Evolutionary conservation across 495 filamentous ascomycete species (phyloP).

Genomic region (Stereocaulon alpinum): DNA sequence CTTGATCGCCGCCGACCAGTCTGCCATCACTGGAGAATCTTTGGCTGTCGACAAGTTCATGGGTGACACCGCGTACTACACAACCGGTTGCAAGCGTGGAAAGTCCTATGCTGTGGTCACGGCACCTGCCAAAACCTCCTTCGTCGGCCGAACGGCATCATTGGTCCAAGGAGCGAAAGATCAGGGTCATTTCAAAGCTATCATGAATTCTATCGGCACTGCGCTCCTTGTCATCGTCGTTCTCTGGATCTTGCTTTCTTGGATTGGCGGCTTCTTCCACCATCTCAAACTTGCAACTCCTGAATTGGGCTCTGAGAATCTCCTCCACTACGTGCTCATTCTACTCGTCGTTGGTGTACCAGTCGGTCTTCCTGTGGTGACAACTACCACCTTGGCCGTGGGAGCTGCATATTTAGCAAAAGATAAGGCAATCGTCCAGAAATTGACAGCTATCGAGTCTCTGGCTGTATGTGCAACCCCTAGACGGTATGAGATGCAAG

Average conservation of each 20-base stretch:
- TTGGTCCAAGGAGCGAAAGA: slow-evolving; percentile 63
- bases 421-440: slow-evolving; percentile 95
- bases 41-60: slow-evolving; percentile 72
- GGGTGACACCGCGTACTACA: slow-evolving; percentile 62
- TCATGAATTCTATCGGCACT: slow-evolving; percentile 70
- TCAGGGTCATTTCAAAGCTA: slow-evolving; percentile 69
- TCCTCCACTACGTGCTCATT: slow-evolving; percentile 54
- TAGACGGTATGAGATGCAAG: slow-evolving; percentile 7
- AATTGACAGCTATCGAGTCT: slow-evolving; percentile 89
- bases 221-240: slow-evolving; percentile 60
- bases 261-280: slow-evolving; percentile 70
- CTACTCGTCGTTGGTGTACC: slow-evolving; percentile 91
- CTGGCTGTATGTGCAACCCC: slow-evolving; percentile 47
- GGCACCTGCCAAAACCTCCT: slow-evolving; percentile 54
- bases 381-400: slow-evolving; percentile 94
- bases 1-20: slow-evolving; percentile 60
- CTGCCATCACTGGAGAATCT: slow-evolving; percentile 69
- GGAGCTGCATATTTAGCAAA: slow-evolving; percentile 88
- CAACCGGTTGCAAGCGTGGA: slow-evolving; percentile 69
- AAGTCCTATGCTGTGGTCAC: slow-evolving; percentile 59
- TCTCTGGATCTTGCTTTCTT: slow-evolving; percentile 59
- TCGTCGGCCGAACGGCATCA: slow-evolving; percentile 62
- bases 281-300: slow-evolving; percentile 58
- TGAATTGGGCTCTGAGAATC: slow-evolving; percentile 35
- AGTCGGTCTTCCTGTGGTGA: slow-evolving; percentile 91